These are phyloP conservation scores for Epichloe typhina DNA, from an alignment of 2,329 filamentous ascomycete species.

Conservation along the genomic window DNA sequence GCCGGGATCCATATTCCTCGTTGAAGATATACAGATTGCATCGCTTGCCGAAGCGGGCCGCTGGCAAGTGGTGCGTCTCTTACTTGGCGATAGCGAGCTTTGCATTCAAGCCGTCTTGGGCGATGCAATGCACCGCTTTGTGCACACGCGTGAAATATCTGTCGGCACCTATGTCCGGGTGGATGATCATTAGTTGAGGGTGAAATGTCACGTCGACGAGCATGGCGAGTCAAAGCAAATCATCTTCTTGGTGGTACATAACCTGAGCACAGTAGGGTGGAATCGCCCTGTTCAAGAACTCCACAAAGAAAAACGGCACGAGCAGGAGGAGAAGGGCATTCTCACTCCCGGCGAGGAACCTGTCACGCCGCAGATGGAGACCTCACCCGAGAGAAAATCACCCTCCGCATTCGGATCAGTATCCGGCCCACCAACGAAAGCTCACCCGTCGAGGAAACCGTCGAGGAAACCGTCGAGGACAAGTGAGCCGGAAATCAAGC, in stretches of 20 bases:
- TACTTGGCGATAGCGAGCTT: slow-evolving; percentile 39
- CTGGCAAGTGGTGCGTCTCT: slow-evolving; percentile 32
- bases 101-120: slow-evolving; percentile 40
- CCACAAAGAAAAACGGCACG: slow-evolving; percentile 1
- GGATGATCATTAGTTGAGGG: slow-evolving; percentile 26
- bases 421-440: neutral
- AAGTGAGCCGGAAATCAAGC: neutral
- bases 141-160: slow-evolving; percentile 30
- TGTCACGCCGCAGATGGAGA: neutral
- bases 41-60: slow-evolving; percentile 21
- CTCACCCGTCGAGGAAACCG: neutral
- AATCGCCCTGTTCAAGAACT: slow-evolving; percentile 25
- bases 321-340: neutral
- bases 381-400: neutral
- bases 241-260: slow-evolving; percentile 32
- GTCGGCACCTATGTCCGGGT: slow-evolving; percentile 36
- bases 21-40: slow-evolving; percentile 30
- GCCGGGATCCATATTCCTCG: slow-evolving; percentile 35
- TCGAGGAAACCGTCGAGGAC: neutral
- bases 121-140: slow-evolving; percentile 32
- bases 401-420: neutral
- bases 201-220: slow-evolving; percentile 7
- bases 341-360: neutral
- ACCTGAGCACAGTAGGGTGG: slow-evolving; percentile 34
- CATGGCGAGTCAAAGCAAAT: slow-evolving; percentile 13